phyloP scores from a whole-genome alignment of 2,329 filamentous ascomycete species.

The Curvularia spicifera region DNA sequence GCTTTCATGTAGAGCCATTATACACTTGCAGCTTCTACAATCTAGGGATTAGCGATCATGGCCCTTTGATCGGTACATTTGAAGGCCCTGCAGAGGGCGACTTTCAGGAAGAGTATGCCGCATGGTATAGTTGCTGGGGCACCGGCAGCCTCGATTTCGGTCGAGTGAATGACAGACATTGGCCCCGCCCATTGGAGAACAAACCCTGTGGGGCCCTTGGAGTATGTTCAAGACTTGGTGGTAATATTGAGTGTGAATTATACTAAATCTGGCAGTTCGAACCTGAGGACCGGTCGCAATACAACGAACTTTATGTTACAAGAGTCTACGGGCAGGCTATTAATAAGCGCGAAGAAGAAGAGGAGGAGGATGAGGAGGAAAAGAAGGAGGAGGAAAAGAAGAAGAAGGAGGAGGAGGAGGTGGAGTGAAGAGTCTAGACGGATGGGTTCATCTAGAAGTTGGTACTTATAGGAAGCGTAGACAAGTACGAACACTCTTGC shows the following conservation, averaged over 20 bases:
- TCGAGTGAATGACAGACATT: neutral
- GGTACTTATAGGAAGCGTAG: neutral
- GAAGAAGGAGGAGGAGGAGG: too few species aligned
- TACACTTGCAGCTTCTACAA: conserved; percentile 18
- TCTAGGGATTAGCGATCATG: conserved; percentile 5
- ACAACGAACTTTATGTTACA: too few species aligned
- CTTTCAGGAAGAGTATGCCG: conserved; percentile 14
- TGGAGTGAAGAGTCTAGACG: too few species aligned
- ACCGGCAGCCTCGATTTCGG: neutral
- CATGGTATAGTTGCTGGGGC: conserved; percentile 17
- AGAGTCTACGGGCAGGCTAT: neutral
- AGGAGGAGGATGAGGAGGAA: too few species aligned
- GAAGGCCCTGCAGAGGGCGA: conserved; percentile 5
- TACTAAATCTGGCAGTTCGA: neutral
- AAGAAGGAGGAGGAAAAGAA: too few species aligned
- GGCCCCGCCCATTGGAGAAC: too few species aligned
- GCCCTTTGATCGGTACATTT: conserved; percentile 15
- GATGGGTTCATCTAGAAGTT: neutral
- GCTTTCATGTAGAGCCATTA: conserved; percentile 6
- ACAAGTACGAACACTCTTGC: neutral
- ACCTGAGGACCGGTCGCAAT: too few species aligned
- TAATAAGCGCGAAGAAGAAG: too few species aligned
- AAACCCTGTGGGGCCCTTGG: neutral
- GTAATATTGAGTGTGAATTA: neutral
- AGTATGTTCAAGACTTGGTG: neutral